Conservation (phyloP, 805 yeast species). For the Pichia scutulata region DNA sequence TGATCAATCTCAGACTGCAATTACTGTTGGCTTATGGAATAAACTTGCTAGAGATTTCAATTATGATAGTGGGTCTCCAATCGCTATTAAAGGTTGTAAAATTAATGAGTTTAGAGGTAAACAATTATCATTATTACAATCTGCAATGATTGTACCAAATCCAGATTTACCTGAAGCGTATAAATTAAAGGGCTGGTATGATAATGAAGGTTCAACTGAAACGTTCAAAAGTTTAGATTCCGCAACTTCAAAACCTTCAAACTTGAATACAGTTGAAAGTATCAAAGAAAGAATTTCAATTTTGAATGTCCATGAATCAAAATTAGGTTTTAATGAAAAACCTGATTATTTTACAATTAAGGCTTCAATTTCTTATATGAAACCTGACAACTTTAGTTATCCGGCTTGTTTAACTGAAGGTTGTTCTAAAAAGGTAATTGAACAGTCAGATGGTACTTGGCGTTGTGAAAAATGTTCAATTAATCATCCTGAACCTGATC, state of each 20-base stretch:
- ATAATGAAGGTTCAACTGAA: slow-evolving; percentile 61
- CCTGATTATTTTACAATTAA: slow-evolving; percentile 73
- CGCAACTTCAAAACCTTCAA: slow-evolving; percentile 26
- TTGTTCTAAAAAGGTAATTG: slow-evolving; percentile 80
- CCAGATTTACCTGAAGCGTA: slow-evolving; percentile 90
- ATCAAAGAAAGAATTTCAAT: slow-evolving; percentile 59
- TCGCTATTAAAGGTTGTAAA: slow-evolving; percentile 87
- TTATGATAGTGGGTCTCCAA: slow-evolving; percentile 68
- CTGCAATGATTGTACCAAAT: slow-evolving; percentile 66
- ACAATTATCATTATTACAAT: slow-evolving; percentile 68
- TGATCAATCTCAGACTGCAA: slow-evolving; percentile 72
- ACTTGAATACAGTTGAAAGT: slow-evolving; percentile 31
- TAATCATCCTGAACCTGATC: slow-evolving; percentile 57
- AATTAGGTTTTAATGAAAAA: slow-evolving; percentile 65
- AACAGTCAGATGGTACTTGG: slow-evolving; percentile 70
- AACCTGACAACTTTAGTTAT: slow-evolving; percentile 72
- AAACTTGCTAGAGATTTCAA: slow-evolving; percentile 73
- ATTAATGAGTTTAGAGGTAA: slow-evolving; percentile 87
- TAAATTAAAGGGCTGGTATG: slow-evolving; percentile 91
- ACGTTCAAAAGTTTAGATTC: slow-evolving; percentile 54
- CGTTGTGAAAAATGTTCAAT: slow-evolving; percentile 89
- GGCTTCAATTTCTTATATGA: slow-evolving; percentile 65
- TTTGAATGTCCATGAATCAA: slow-evolving; percentile 53
- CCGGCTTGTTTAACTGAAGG: slow-evolving; percentile 78
- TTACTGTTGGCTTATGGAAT: slow-evolving; percentile 86